Conservation (phyloP, 257 asterid genomes). For the Avicennia marina region DNA sequence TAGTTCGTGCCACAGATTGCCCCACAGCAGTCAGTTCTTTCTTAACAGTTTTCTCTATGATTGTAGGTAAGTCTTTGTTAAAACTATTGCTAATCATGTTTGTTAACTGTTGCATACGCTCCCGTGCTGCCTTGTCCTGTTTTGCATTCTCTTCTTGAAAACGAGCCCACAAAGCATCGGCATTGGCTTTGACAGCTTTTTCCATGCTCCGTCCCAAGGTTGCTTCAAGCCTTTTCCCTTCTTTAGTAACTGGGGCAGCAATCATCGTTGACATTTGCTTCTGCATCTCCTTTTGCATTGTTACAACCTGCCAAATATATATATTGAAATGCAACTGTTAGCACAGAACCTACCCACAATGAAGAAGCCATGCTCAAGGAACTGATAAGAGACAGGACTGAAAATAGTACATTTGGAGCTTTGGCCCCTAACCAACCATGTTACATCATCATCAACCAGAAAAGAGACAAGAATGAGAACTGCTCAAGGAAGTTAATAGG, state of each 20-base stretch:
- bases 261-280: conserved; percentile 72
- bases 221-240: conserved; percentile 80
- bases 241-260: conserved; percentile 72
- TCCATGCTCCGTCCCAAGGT: conserved; percentile 76
- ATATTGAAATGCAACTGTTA: not conserved
- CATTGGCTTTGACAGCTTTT: conserved; percentile 65
- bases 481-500: no score
- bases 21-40: conserved; percentile 65
- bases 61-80: conserved; percentile 74
- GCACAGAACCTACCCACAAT: no score
- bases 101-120: conserved; percentile 58
- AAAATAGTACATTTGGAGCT: no score
- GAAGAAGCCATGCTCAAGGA: no score
- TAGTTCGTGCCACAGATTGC: conserved; percentile 72
- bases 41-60: conserved; percentile 76
- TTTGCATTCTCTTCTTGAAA: conserved; percentile 77
- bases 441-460: no score
- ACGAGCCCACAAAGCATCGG: conserved; percentile 91
- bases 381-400: no score
- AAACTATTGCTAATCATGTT: conserved; percentile 53
- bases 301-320: conserved; percentile 38
- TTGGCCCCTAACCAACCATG: no score
- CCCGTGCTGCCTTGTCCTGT: conserved; percentile 78
- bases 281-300: conserved; percentile 53
- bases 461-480: no score